Base-by-base conservation (phyloP, 129 eudicot genomes). In the Apium graveolens region DNA sequence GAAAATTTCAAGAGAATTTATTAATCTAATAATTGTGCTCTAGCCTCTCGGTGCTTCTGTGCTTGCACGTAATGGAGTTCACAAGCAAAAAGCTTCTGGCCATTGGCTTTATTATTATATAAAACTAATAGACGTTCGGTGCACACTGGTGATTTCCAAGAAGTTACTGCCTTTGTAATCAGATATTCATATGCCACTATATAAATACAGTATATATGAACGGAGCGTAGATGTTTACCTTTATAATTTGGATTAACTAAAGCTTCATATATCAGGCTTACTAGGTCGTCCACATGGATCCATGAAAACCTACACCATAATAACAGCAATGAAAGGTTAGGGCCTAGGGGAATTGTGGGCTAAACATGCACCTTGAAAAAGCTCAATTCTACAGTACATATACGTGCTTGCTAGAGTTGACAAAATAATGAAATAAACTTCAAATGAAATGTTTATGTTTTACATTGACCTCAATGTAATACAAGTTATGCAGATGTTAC, bases 221-320 rank as follows among this genome's bases (percentile, higher is more conserved):
- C 41, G 41, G 41, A 38, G 0, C 41, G 5, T 2, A 38, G 5
- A 76, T 6, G 18, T 49, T 76, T 71, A 92, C 98, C 99, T 90
- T 90, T 85, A 77, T 96, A 96, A 42, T 94, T 86, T 49, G 99
- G 93, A 81, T 96, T 96, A 34, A 73, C 42, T 80, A 96, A 78
- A 57, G 96, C 96, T 96, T 96, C 97, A 57, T 83, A 96, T 41
- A 96, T 72, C 79, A 96, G 86, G 83, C 83, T 89, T 48, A 96
- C 99, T 74, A 96, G 70, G 86, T 96, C 99, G 80, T 96, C 99
- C 76, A 96, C 78, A 86, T 96, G 99, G 81, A 96, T 96, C 99
- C 99, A 96, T 6, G 99, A 96, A 85, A 96, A 96, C 98, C 98
- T 94, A 84, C 73, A 73, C 24, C 49, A 42, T 57, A 35, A 68